Conservation (phyloP, 2,329 filamentous ascomycete genomes). For the Trichoderma sp. region DNA sequence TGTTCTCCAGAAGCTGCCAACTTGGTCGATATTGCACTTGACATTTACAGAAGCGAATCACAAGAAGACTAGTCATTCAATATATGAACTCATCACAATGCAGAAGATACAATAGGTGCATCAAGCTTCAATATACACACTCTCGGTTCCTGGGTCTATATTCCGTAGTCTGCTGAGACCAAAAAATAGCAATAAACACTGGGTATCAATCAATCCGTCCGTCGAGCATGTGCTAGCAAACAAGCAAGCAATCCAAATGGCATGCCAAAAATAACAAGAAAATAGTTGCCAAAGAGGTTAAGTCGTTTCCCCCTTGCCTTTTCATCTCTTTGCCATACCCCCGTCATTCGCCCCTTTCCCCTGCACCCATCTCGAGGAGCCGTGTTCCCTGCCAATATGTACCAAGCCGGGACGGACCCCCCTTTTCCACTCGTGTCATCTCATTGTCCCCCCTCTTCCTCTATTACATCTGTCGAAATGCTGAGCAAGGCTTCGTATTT, state of each 20-base stretch:
- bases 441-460: slow-evolving; percentile 43
- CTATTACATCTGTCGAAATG: slow-evolving; percentile 42
- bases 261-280: slow-evolving; percentile 26
- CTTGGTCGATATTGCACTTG: too few species aligned
- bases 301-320: not conserved
- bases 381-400: slow-evolving; percentile 6
- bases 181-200: slow-evolving; percentile 26
- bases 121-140: not conserved
- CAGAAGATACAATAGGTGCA: not conserved
- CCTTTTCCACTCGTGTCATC: slow-evolving; percentile 27
- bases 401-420: not conserved
- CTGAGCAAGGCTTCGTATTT: slow-evolving; percentile 41
- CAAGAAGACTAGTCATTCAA: too few species aligned
- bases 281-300: not conserved
- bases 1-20: too few species aligned
- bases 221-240: not conserved
- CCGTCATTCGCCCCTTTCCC: not conserved
- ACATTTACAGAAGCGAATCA: not conserved
- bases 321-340: slow-evolving; percentile 12
- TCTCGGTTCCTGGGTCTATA: slow-evolving; percentile 1
- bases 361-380: slow-evolving; percentile 3
- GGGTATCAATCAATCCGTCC: slow-evolving; percentile 30
- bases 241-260: slow-evolving; percentile 28
- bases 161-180: slow-evolving; percentile 10
- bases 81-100: too few species aligned